Conservation (phyloP, 140 eudicot species). For the Flaveria floridana region DNA sequence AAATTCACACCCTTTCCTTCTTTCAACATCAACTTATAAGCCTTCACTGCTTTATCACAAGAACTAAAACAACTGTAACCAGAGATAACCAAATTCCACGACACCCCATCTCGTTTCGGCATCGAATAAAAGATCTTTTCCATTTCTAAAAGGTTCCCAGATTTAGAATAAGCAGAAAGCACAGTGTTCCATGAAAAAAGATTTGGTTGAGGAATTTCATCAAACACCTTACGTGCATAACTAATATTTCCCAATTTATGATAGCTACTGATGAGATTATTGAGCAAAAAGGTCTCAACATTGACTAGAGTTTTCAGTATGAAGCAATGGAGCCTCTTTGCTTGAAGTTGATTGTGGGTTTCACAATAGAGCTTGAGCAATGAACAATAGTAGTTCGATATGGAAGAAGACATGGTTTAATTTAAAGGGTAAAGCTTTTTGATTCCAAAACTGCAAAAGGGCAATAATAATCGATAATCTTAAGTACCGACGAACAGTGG, state of each 20-base stretch:
- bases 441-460: not conserved
- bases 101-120: conserved; percentile 8
- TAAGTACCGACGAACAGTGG: too few relatives aligned
- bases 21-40: conserved; percentile 18
- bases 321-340: conserved; percentile 18
- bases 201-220: conserved; percentile 20
- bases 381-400: conserved; percentile 16
- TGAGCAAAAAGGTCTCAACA: conserved; percentile 5
- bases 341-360: conserved; percentile 15
- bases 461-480: not conserved
- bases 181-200: conserved; percentile 17
- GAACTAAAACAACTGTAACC: not conserved
- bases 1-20: conserved; percentile 15
- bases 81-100: conserved; percentile 19
- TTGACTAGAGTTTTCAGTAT: not conserved
- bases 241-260: conserved; percentile 7
- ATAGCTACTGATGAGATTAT: not conserved
- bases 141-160: conserved; percentile 2
- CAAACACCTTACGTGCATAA: conserved; percentile 22
- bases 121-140: not conserved
- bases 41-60: conserved; percentile 17
- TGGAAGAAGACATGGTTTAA: conserved; percentile 11
- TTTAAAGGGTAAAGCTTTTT: not conserved
- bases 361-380: conserved; percentile 15
- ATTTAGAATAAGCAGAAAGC: conserved; percentile 14